Base-by-base conservation (phyloP, 176 grass and related monocot genomes). In the Hsuehochloa calcarea region DNA sequence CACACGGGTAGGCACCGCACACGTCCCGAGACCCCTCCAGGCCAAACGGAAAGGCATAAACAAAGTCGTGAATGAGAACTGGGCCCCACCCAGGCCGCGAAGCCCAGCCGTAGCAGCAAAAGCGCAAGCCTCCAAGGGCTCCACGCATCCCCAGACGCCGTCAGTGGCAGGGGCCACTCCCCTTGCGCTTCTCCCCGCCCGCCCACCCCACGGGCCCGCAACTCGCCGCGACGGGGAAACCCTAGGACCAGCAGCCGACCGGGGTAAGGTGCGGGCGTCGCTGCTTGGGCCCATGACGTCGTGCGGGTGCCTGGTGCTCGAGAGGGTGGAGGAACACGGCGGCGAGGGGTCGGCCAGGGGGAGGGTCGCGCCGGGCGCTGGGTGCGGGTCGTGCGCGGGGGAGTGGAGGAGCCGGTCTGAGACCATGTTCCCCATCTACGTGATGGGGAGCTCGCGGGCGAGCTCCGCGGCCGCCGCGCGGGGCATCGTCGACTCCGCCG, bases 401-500 rank as follows among this genome's bases (percentile, higher is more conserved):
- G 81, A 49, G 26, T 80, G 82, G 76, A 79, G 89, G 84, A 85
- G 80, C 83, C 86, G 72, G 23, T 90, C 89, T 56, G 95, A 95
- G 93, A 19, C 80, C 68, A 95, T 95, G 44, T 98, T 98, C 82
- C 95, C 95, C 60, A 92, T 99, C 79, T 99, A 99, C 77, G 96
- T 90, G 55, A 92, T 92, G 93, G 91, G 86, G 68, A 88, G 51
- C 84, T 84, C 82, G 58, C 83, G 75, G 80, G 39, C 72, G 58
- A 94, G 80, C 82, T 76, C 90, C 65, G 47, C 83, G 13, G 87
- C 92, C 67, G 80, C 71, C 59, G 82, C 75, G 43, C 75, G 89
- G 59, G 82, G 77, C 54, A 84, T 94, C 39, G 85, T 91, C 41
- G 93, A 94, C 81, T 78, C 82, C 50, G 70, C 70, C 29, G 93